Evolutionary conservation across 768 basidiomycete species (phyloP), one percentile per base, ranked within the genome.

Genomic region (Lyophyllum shimeji): DNA sequence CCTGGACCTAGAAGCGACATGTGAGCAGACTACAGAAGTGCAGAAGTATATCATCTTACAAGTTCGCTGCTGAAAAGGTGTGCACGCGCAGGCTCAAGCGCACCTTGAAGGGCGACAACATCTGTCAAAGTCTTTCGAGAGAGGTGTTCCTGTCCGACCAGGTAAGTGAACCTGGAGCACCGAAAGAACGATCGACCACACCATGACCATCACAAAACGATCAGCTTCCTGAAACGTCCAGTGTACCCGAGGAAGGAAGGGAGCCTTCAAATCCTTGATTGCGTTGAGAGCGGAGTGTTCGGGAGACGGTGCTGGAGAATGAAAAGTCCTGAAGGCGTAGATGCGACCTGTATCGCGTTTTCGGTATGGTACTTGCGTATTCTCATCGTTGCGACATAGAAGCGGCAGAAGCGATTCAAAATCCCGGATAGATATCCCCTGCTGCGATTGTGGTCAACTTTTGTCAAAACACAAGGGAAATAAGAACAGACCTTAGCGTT

Each of bases 61-160:
- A 84, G 64, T 65, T 85, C 82, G 29, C 75, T 72, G 5, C 78
- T 77, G 58, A 78, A 81, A 46, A 79, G 74, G 17, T 68, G 63
- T 1, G 74, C 73, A 13, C 73, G 70, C 4, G 73, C 65, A 5
- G 72, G 63, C 8, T 63, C 60, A 7, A 83, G 54, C 1, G 70
- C 59, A 0, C 76, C 79, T 44, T 72, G 57, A 2, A 59, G 63
- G 20, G 60, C 55, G 18, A 80, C 57, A 18, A 71, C 61, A 12
- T 71, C 65, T 17, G 64, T 44, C 2, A 80, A 59, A 46, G 60
- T 68, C 15, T 69, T 69, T 33, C 64, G 58, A 20, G 67, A 69
- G 58, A 67, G 71, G 51, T 69, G 70, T 33, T 74, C 75, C 74
- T 77, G 37, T 23, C 33, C 15, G 31, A 29, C 17, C 7, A 17